Percentiles rank a stretch among this genome's conserved stretches.
Evolutionary conservation across 495 filamentous ascomycete species (phyloP).

Genomic region (Darksidea phi): DNA sequence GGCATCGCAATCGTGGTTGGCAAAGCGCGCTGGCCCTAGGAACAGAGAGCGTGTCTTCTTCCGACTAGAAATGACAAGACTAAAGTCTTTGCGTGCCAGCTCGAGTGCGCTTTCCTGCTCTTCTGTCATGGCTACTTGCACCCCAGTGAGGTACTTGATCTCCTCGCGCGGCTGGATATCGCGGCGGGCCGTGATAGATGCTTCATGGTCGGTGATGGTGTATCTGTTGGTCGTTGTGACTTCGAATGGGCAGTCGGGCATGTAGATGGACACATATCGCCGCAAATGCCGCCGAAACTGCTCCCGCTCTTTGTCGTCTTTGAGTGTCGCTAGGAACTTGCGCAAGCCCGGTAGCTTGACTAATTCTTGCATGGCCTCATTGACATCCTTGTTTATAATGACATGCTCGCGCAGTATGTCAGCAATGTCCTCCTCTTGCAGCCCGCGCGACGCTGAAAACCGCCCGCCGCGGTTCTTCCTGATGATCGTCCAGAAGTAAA

Average conservation of each 20-base stretch:
- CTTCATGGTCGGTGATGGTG: conserved; percentile 85
- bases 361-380: conserved; percentile 61
- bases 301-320: conserved; percentile 74
- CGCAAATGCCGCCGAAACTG: conserved; percentile 84
- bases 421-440: conserved; percentile 77
- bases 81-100: conserved; percentile 82
- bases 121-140: conserved; percentile 82
- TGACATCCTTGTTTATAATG: conserved; percentile 69
- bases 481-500: conserved; percentile 91
- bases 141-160: conserved; percentile 86
- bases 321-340: conserved; percentile 64
- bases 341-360: conserved; percentile 73
- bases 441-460: conserved; percentile 77
- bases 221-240: conserved; percentile 94
- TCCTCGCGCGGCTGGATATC: conserved; percentile 75
- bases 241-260: conserved; percentile 90
- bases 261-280: conserved; percentile 89
- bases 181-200: conserved; percentile 77
- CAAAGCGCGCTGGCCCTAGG: conserved; percentile 90
- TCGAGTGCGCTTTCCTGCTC: conserved; percentile 84
- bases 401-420: conserved; percentile 74
- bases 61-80: conserved; percentile 88
- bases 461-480: conserved; percentile 82
- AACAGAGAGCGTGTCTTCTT: conserved; percentile 86
- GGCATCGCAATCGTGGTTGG: conserved; percentile 95